Conservation (phyloP, 768 basidiomycete species). For the Trametopsis cervina region DNA sequence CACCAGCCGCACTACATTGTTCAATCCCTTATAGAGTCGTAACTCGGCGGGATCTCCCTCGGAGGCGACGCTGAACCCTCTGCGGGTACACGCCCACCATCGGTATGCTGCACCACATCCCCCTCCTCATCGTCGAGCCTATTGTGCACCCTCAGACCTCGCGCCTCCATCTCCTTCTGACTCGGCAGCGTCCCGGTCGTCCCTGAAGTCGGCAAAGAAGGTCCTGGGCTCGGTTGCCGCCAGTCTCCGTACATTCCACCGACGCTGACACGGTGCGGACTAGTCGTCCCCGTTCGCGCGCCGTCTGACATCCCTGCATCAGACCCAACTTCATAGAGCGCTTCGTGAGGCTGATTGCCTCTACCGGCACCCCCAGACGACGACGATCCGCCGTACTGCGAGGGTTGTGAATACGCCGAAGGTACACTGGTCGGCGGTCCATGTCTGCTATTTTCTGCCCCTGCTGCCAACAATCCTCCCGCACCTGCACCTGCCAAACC, state of each 20-base stretch:
- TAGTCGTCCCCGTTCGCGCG: slow-evolving; percentile 6
- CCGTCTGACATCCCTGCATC: slow-evolving; percentile 8
- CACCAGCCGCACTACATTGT: too few species aligned
- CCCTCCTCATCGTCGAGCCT: slow-evolving; percentile 10
- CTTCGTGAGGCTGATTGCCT: slow-evolving; percentile 11
- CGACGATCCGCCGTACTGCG: slow-evolving; percentile 14
- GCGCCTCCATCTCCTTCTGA: slow-evolving; percentile 26
- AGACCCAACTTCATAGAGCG: slow-evolving; percentile 5
- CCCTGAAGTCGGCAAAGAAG: slow-evolving; percentile 16
- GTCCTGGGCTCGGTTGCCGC: slow-evolving; percentile 21
- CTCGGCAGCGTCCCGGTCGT: slow-evolving; percentile 14
- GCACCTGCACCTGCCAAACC: slow-evolving; percentile 12
- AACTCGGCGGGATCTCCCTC: slow-evolving; percentile 26
- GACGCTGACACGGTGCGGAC: not conserved
- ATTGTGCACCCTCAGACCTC: slow-evolving; percentile 20
- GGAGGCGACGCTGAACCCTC: slow-evolving; percentile 11
- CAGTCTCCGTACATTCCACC: slow-evolving; percentile 10
- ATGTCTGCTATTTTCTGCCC: too few species aligned
- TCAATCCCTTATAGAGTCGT: slow-evolving; percentile 21
- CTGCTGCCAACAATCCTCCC: too few species aligned
- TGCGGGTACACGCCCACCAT: slow-evolving; percentile 20
- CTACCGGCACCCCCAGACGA: slow-evolving; percentile 14
- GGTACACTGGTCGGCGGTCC: slow-evolving; percentile 10
- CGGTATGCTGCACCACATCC: slow-evolving; percentile 23
- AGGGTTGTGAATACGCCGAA: slow-evolving; percentile 15